A percentile compares a stretch with the other conserved stretches of the same genome.
Evolutionary conservation across 164 flowering plant genomes (phyloP).

Genomic region (Litsea cubeba): DNA sequence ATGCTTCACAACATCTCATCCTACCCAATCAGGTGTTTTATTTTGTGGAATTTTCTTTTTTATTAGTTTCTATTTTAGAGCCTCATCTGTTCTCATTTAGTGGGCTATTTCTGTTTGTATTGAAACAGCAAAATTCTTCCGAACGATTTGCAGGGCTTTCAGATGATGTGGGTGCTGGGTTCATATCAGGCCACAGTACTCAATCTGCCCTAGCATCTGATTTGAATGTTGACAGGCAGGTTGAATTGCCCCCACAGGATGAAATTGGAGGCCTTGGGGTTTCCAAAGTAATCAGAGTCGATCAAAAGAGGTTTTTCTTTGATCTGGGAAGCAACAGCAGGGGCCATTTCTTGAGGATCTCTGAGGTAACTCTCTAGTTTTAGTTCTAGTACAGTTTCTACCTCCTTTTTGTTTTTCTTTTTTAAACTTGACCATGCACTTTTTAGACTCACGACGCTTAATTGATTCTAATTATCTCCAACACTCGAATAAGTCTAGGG

Average conservation of each 20-base stretch:
- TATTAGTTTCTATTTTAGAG: not conserved
- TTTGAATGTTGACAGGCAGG: conserved; percentile 58
- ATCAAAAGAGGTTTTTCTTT: conserved; percentile 96
- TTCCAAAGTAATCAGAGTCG: conserved; percentile 88
- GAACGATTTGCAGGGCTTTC: conserved; percentile 85
- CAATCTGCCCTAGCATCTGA: conserved; percentile 61
- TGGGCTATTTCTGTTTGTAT: not conserved
- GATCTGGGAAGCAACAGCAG: conserved; percentile 96
- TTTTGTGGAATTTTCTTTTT: too few relatives aligned
- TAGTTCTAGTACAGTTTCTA: not conserved
- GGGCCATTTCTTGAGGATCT: conserved; percentile 87
- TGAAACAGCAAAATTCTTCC: conserved; percentile 59
- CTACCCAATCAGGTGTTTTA: conserved; percentile 61
- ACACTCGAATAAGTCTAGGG: too few relatives aligned
- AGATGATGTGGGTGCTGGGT: conserved; percentile 98
- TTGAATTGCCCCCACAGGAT: conserved; percentile 66
- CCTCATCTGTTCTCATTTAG: conserved; percentile 6
- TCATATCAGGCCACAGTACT: conserved; percentile 76
- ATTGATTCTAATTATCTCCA: too few relatives aligned
- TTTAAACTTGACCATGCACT: not conserved
- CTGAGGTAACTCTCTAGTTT: conserved; percentile 49
- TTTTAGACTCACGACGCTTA: too few relatives aligned
- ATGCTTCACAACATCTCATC: conserved; percentile 70
- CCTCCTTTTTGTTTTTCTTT: not conserved
- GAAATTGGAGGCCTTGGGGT: conserved; percentile 63